A percentile compares a stretch with the other conserved stretches of the same genome.
Evolutionary conservation across 2,329 filamentous ascomycete species (phyloP).

Genomic region (Penicillium hordei): DNA sequence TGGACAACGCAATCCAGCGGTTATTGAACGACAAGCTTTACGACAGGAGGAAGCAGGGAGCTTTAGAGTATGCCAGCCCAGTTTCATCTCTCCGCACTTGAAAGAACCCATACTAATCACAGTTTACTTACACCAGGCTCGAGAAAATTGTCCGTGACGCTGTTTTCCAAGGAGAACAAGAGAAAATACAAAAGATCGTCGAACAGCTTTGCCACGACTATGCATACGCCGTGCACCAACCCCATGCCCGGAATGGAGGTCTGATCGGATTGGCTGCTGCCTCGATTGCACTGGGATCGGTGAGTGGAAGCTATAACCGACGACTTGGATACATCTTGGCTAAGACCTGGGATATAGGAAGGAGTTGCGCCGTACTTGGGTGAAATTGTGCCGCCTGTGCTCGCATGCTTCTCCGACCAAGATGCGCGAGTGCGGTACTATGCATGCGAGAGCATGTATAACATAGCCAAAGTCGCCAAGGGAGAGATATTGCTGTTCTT

Average conservation of each 20-base stretch:
- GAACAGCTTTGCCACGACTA: slow-evolving; percentile 97
- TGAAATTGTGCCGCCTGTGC: slow-evolving; percentile 90
- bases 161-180: slow-evolving; percentile 71
- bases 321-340: neutral
- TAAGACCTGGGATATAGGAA: slow-evolving; percentile 48
- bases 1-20: slow-evolving; percentile 88
- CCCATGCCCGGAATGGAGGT: slow-evolving; percentile 92
- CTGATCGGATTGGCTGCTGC: slow-evolving; percentile 93
- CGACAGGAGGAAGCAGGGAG: slow-evolving; percentile 94
- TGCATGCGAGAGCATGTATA: slow-evolving; percentile 99
- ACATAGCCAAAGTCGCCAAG: slow-evolving; percentile 98
- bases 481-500: slow-evolving; percentile 97
- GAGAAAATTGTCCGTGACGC: slow-evolving; percentile 88
- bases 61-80: slow-evolving; percentile 73
- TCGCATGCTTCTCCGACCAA: slow-evolving; percentile 97
- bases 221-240: slow-evolving; percentile 94
- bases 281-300: slow-evolving; percentile 88
- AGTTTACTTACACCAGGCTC: slow-evolving; percentile 57
- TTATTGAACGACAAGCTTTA: slow-evolving; percentile 97
- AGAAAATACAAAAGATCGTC: slow-evolving; percentile 80
- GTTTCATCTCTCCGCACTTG: neutral
- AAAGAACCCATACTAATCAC: neutral
- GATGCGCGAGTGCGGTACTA: slow-evolving; percentile 97
- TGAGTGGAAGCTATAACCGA: slow-evolving; percentile 52
- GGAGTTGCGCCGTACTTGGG: slow-evolving; percentile 89